Percentiles rank a stretch among this genome's conserved stretches.
These are phyloP conservation scores for Zizania latifolia DNA, from an alignment of 176 grass and related monocot genomes.

Conservation along the genomic window DNA sequence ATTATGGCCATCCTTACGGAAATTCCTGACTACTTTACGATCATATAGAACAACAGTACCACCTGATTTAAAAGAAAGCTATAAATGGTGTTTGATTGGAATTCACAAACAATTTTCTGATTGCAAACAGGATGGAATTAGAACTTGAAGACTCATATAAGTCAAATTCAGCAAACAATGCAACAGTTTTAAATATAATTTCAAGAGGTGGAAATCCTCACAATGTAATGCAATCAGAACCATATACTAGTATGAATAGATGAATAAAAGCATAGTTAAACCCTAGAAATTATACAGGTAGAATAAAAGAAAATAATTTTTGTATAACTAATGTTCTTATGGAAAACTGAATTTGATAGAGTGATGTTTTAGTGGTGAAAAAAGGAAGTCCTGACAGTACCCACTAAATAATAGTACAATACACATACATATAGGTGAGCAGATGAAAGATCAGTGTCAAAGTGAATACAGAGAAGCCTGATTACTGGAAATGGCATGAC, in stretches of 20 bases:
- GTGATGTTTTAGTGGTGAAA: slow-evolving; percentile 5
- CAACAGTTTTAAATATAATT: background rate
- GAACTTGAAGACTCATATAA: slow-evolving; percentile 2
- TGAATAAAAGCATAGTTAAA: background rate
- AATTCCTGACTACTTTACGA: slow-evolving; percentile 88
- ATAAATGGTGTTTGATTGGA: background rate
- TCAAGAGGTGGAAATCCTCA: background rate
- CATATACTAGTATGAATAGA: background rate
- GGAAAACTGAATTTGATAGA: slow-evolving; percentile 1
- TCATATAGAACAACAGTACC: slow-evolving; percentile 84
- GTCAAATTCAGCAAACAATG: background rate
- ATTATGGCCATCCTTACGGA: slow-evolving; percentile 89
- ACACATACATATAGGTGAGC: background rate
- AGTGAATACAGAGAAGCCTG: slow-evolving; percentile 4
- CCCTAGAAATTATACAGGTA: background rate
- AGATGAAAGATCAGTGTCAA: background rate
- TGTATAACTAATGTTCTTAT: background rate
- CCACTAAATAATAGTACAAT: slow-evolving; percentile 3
- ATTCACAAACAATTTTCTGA: slow-evolving; percentile 7
- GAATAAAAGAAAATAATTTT: slow-evolving; percentile 8
- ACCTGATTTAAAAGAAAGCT: slow-evolving; percentile 42
- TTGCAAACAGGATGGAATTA: slow-evolving; percentile 6
- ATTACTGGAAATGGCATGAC: background rate
- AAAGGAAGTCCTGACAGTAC: slow-evolving; percentile 4
- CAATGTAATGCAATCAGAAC: slow-evolving; percentile 10